Base-by-base conservation (phyloP, 306 rosid genomes). In the Prunus salicina region DNA sequence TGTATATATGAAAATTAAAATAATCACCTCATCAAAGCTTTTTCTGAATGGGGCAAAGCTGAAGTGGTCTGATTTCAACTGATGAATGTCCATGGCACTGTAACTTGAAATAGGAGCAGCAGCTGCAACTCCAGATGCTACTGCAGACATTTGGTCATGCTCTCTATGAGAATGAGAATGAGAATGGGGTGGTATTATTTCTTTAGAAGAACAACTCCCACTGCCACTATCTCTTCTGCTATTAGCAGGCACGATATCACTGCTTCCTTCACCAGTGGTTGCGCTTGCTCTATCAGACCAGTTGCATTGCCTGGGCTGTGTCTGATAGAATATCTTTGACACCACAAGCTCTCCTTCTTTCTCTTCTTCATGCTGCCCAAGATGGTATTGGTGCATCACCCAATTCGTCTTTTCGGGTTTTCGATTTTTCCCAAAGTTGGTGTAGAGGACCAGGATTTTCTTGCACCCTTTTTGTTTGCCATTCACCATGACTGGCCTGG, bases 301-400 rank as follows among this genome's bases (percentile, higher is more conserved):
- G 51, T 86, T 92, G 75, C 99, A 92, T 56, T 95, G 99, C 62
- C 99, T 87, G 0, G 99, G 99, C 52, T 95, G 99, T 0, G 99
- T 95, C 78, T 95, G 98, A 77, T 90, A 95, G 85, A 95, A 95
- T 49, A 95, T 91, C 82, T 95, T 95, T 0, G 99, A 95, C 3
- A 95, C 99, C 14, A 95, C 99, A 8, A 95, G 91, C 78, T 95
- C 98, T 0, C 99, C 99, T 82, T 95, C 97, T 71, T 81, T 95
- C 85, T 96, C 99, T 52, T 96, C 99, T 43, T 96, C 99, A 43
- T 87, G 86, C 60, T 88, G 90, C 0, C 99, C 99, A 3, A 96
- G 71, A 76, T 96, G 99, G 85, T 96, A 96, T 27, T 96, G 99
- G 22, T 96, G 99, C 99, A 96, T 96, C 22, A 96, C 99, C 99